Evolutionary conservation across 75 land plant genomes (phyloP).

Genomic region (Cunninghamia lanceolata): DNA sequence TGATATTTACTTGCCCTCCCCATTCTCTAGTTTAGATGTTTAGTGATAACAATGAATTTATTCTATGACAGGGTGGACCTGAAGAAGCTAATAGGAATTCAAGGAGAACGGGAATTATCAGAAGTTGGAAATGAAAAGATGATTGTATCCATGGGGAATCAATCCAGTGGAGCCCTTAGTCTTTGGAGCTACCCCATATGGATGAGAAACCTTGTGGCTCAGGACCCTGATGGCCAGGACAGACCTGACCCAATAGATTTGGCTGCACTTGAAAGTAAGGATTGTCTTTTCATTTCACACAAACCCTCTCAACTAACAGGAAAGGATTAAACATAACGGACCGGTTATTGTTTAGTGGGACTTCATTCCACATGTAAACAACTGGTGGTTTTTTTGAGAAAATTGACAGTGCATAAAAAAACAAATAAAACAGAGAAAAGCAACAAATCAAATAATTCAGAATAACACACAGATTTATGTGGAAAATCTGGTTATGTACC

Average conservation of each 20-base stretch:
- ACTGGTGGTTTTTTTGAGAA: not conserved
- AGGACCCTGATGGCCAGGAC: conserved; percentile 44
- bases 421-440: too few relatives aligned
- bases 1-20: too few relatives aligned
- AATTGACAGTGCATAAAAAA: too few relatives aligned
- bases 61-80: conserved; percentile 27
- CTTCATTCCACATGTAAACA: too few relatives aligned
- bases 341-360: too few relatives aligned
- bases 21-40: too few relatives aligned
- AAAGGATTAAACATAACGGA: too few relatives aligned
- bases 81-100: conserved; percentile 29
- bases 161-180: conserved; percentile 54
- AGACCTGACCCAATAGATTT: conserved; percentile 54
- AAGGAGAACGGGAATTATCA: conserved; percentile 32
- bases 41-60: not conserved
- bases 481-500: too few relatives aligned
- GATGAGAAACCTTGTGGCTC: conserved; percentile 49
- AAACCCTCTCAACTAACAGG: not conserved
- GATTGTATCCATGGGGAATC: conserved; percentile 51
- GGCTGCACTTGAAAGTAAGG: conserved; percentile 66
- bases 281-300: not conserved
- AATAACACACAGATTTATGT: too few relatives aligned
- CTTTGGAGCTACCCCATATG: conserved; percentile 69
- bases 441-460: too few relatives aligned
- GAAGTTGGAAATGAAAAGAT: conserved; percentile 35